phyloP scores from a whole-genome alignment of 169 alveolate species.

The Eimeria acervulina region DNA sequence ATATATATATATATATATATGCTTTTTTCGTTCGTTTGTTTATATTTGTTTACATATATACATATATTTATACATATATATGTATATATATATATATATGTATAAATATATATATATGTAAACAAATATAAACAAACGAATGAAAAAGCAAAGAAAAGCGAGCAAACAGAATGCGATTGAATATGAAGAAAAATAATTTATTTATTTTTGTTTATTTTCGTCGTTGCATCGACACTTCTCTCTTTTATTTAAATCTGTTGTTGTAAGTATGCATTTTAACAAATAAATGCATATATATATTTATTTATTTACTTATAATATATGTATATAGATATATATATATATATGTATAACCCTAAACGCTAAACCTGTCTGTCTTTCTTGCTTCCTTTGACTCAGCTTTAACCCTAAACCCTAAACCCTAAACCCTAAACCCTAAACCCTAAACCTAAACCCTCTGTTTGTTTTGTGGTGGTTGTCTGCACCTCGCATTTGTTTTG shows the following conservation, averaged over 20 bases:
- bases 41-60: too few species aligned
- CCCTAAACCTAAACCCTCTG: background rate
- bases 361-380: background rate
- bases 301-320: too few species aligned
- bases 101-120: too few species aligned
- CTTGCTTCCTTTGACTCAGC: background rate
- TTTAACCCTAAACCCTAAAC: too few species aligned
- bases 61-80: too few species aligned
- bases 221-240: background rate
- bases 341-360: too few species aligned
- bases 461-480: background rate
- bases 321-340: too few species aligned
- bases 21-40: too few species aligned
- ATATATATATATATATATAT: background rate
- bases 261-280: too few species aligned
- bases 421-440: background rate
- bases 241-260: background rate
- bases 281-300: too few species aligned
- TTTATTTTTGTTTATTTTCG: background rate
- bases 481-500: constrained; percentile 14
- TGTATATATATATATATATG: too few species aligned
- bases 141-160: background rate
- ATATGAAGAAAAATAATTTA: background rate
- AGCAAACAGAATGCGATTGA: background rate
- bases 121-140: too few species aligned